Conservation (phyloP, 306 rosid species). For the Argentina anserina region DNA sequence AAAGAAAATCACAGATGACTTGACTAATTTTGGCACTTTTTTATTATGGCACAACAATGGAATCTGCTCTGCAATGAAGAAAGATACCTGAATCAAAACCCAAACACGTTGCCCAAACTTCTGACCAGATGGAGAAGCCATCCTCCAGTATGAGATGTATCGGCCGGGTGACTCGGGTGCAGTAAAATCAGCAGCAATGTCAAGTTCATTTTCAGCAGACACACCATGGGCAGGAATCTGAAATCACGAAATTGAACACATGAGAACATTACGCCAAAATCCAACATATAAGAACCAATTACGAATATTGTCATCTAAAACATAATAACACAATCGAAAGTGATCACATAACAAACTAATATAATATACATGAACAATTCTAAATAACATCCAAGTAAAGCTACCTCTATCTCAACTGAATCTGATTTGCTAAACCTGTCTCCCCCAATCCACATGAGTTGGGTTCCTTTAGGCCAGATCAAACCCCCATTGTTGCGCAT, state of each 20-base stretch:
- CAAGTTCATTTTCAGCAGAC: constrained; percentile 50
- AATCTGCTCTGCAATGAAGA: not conserved
- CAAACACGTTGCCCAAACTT: constrained; percentile 90
- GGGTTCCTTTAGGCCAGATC: constrained; percentile 71
- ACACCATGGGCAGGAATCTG: constrained; percentile 65
- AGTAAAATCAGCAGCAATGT: constrained; percentile 74
- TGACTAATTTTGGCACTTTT: not conserved
- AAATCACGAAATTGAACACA: too few relatives aligned
- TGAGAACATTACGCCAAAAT: not conserved
- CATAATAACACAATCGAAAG: not conserved
- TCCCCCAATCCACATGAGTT: constrained; percentile 81
- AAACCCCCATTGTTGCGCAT: constrained; percentile 68
- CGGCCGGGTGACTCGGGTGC: constrained; percentile 73
- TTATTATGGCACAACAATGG: not conserved
- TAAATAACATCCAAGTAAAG: constrained; percentile 1
- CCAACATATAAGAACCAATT: constrained; percentile 1
- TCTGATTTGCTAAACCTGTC: constrained; percentile 36
- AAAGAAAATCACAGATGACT: not conserved
- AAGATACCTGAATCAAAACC: constrained; percentile 75
- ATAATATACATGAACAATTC: not conserved
- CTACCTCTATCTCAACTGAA: constrained; percentile 66
- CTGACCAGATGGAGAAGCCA: constrained; percentile 69
- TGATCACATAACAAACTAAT: not conserved
- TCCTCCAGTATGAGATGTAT: constrained; percentile 79
- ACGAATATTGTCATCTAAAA: not conserved